These are phyloP conservation scores for Mallotus repandus DNA, from an alignment of 441 rosid genomes.

Conservation along the genomic window DNA sequence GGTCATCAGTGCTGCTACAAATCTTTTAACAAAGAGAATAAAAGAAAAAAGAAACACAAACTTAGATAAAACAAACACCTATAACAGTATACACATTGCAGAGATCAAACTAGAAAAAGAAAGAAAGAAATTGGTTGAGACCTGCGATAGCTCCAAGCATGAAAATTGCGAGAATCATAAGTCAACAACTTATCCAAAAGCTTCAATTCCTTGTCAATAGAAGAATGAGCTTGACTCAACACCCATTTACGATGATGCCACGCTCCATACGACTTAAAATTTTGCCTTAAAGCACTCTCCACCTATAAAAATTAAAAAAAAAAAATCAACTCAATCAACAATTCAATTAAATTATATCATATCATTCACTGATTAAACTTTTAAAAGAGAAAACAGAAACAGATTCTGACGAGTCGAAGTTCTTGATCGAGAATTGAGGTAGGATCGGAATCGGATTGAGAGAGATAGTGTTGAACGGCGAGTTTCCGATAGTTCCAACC, in stretches of 20 bases:
- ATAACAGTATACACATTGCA: too few species aligned
- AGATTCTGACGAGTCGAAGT: constrained; percentile 50
- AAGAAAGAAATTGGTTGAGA: constrained; percentile 17
- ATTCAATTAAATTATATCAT: too few species aligned
- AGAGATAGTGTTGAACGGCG: constrained; percentile 49
- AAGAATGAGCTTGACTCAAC: constrained; percentile 70
- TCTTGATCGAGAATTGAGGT: constrained; percentile 64
- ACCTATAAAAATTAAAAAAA: constrained; percentile 38
- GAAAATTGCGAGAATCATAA: constrained; percentile 79
- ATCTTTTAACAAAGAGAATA: constrained; percentile 34
- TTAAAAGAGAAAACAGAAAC: constrained; percentile 8
- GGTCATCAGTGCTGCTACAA: constrained; percentile 63
- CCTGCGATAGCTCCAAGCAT: constrained; percentile 94
- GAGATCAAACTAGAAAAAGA: constrained; percentile 7
- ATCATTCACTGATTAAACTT: too few species aligned
- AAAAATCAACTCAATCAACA: too few species aligned
- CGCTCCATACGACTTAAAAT: constrained; percentile 81
- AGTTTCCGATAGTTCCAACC: constrained; percentile 93
- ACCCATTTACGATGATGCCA: constrained; percentile 98
- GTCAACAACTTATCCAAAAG: constrained; percentile 67
- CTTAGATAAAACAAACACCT: too few species aligned
- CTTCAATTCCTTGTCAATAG: constrained; percentile 50
- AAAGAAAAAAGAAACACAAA: too few species aligned
- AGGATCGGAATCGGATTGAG: constrained; percentile 42
- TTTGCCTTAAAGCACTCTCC: constrained; percentile 72